These are phyloP conservation scores for Antarctomyces pellizariae DNA, from an alignment of 495 filamentous ascomycete genomes.

Conservation along the genomic window DNA sequence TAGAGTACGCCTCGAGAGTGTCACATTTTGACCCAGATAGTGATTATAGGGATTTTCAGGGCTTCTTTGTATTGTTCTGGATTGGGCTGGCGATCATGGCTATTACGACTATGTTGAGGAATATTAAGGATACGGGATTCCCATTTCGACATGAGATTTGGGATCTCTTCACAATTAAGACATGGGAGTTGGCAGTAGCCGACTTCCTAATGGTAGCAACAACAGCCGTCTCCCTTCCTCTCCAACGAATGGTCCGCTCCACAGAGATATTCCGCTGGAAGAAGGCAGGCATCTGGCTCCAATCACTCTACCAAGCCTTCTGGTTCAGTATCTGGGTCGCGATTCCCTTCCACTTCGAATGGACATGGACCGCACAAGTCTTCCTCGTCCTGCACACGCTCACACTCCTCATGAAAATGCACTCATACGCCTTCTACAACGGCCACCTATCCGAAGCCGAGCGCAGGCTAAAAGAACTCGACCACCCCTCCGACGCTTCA, in stretches of 20 bases:
- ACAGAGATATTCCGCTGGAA: conserved; percentile 42
- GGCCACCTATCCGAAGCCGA: conserved; percentile 79
- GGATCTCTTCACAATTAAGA: conserved; percentile 62
- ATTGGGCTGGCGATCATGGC: conserved; percentile 92
- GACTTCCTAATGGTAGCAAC: conserved; percentile 66
- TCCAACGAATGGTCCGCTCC: conserved; percentile 44
- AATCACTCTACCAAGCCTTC: conserved; percentile 53
- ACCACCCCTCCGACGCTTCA: conserved; percentile 47
- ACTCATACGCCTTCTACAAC: conserved; percentile 95
- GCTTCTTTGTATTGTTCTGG: conserved; percentile 97
- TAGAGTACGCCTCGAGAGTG: conserved; percentile 77
- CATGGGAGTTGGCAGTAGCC: conserved; percentile 65
- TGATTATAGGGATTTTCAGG: conserved; percentile 83
- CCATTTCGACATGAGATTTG: conserved; percentile 68
- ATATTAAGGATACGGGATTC: conserved; percentile 82
- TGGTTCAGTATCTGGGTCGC: conserved; percentile 75
- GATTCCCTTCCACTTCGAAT: conserved; percentile 69
- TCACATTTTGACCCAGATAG: conserved; percentile 89
- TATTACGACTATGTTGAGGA: conserved; percentile 72
- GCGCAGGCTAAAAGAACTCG: conserved; percentile 52
- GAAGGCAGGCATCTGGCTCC: conserved; percentile 49
- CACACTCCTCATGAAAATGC: conserved; percentile 91
- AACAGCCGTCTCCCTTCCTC: conserved; percentile 44
- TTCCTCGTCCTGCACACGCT: conserved; percentile 83
- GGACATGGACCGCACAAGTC: conserved; percentile 88